A percentile compares a stretch with the other conserved stretches of the same genome.
These are phyloP conservation scores for Ceratocystis alfenasii DNA, from an alignment of 2,329 filamentous ascomycete species.

Conservation along the genomic window DNA sequence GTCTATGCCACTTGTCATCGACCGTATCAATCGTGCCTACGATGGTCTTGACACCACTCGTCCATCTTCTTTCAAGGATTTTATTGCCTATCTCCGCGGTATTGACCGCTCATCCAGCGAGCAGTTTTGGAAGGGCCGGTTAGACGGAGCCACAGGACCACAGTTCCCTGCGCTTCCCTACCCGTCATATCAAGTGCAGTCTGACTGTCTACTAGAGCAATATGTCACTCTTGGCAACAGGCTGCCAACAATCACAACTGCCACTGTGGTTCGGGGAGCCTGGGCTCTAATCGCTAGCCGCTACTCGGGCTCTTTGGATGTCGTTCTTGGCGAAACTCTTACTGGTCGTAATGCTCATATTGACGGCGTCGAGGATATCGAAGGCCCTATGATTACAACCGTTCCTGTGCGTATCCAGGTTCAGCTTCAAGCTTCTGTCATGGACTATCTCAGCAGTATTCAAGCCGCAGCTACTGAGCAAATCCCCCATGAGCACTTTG, in stretches of 20 bases:
- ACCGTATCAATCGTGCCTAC: conserved; percentile 38
- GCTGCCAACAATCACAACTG: conserved; percentile 34
- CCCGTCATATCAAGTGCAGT: conserved; percentile 37
- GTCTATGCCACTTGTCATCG: conserved; percentile 41
- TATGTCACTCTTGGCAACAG: conserved; percentile 34
- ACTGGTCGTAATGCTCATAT: conserved; percentile 44
- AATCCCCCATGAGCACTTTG: conserved; percentile 54
- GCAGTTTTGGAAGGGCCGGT: conserved; percentile 37
- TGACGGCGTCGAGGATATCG: conserved; percentile 40
- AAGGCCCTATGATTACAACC: conserved; percentile 50
- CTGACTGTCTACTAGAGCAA: conserved; percentile 43
- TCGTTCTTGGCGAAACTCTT: conserved; percentile 48
- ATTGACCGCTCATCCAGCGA: conserved; percentile 34
- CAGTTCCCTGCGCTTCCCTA: conserved; percentile 40
- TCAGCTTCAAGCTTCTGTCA: conserved; percentile 33
- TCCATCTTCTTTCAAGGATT: conserved; percentile 33
- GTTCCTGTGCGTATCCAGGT: conserved; percentile 43
- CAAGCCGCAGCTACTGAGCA: conserved; percentile 45
- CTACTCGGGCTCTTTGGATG: conserved; percentile 41
- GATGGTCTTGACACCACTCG: conserved; percentile 26
- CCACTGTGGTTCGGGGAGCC: conserved; percentile 46
- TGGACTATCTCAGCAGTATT: conserved; percentile 43
- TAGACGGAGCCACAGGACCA: conserved; percentile 34
- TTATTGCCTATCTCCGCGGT: conserved; percentile 37
- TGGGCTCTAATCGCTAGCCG: conserved; percentile 45